Conservation (phyloP, 495 filamentous ascomycete genomes). For the Hyphodiscus hymeniophilus region DNA sequence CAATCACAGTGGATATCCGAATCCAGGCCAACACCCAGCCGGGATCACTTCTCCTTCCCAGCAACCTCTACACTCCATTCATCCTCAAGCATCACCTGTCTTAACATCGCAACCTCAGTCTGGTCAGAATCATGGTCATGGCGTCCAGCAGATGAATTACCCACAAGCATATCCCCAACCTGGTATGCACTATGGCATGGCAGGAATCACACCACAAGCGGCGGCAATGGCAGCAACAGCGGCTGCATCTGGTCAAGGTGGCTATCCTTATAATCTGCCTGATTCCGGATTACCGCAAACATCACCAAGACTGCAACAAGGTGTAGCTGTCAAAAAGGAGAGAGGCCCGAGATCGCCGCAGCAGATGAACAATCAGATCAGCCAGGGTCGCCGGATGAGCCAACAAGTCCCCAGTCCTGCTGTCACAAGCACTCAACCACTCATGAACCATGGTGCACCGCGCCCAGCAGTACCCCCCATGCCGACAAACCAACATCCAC, state of each 20-base stretch:
- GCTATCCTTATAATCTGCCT: slow-evolving; percentile 45
- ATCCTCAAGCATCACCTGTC: slow-evolving; percentile 50
- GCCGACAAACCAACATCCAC: slow-evolving; percentile 46
- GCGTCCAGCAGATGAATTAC: slow-evolving; percentile 46
- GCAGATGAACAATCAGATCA: slow-evolving; percentile 43
- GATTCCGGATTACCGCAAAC: slow-evolving; percentile 48
- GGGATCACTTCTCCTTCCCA: slow-evolving; percentile 51
- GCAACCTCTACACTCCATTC: slow-evolving; percentile 44
- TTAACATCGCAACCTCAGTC: slow-evolving; percentile 50
- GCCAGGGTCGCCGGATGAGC: slow-evolving; percentile 48
- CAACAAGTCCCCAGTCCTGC: slow-evolving; percentile 55
- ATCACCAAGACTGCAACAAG: slow-evolving; percentile 48
- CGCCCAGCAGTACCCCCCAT: slow-evolving; percentile 40
- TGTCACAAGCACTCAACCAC: slow-evolving; percentile 45
- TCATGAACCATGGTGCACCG: slow-evolving; percentile 43
- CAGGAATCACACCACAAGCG: slow-evolving; percentile 45
- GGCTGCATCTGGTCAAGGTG: slow-evolving; percentile 53
- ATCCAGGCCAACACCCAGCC: slow-evolving; percentile 34
- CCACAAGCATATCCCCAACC: slow-evolving; percentile 46
- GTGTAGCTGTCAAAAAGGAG: slow-evolving; percentile 46
- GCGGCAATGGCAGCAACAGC: slow-evolving; percentile 65
- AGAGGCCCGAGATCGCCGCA: slow-evolving; percentile 53
- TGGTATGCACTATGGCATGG: slow-evolving; percentile 54
- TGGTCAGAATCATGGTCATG: slow-evolving; percentile 45
- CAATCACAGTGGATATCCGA: slow-evolving; percentile 42